Conservation (phyloP, 2,329 filamentous ascomycete genomes). For the Pseudogymnoascus sp. region DNA sequence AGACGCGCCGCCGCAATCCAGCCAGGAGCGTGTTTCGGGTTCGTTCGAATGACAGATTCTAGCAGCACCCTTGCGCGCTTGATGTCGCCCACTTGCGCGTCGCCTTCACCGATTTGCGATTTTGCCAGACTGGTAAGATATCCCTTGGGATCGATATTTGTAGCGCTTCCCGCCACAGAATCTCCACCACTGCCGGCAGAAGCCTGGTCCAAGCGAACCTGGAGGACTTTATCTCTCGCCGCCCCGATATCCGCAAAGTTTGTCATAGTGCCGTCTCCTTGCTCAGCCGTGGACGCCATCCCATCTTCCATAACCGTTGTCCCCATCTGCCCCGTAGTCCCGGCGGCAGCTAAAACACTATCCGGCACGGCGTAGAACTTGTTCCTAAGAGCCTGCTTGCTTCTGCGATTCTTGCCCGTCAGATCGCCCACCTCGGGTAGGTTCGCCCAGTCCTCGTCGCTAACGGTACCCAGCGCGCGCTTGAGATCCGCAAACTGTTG, state of each 20-base stretch:
- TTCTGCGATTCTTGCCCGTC: slow-evolving; percentile 84
- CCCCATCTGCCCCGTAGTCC: slow-evolving; percentile 71
- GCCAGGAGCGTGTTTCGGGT: slow-evolving; percentile 85
- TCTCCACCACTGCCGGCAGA: slow-evolving; percentile 63
- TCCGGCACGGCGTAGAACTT: slow-evolving; percentile 95
- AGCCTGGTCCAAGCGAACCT: slow-evolving; percentile 87
- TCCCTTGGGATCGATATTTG: slow-evolving; percentile 87
- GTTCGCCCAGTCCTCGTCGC: slow-evolving; percentile 93
- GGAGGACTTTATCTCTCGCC: slow-evolving; percentile 88
- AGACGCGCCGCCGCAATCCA: slow-evolving; percentile 93
- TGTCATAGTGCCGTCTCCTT: slow-evolving; percentile 78
- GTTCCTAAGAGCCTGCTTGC: slow-evolving; percentile 72
- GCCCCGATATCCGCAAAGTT: slow-evolving; percentile 98
- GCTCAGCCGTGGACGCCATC: slow-evolving; percentile 41
- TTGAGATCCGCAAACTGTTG: slow-evolving; percentile 97
- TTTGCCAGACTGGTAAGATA: slow-evolving; percentile 89
- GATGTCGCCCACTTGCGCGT: slow-evolving; percentile 85
- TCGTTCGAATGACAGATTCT: slow-evolving; percentile 96
- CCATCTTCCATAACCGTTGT: slow-evolving; percentile 84
- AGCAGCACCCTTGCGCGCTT: slow-evolving; percentile 85
- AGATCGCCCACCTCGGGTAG: slow-evolving; percentile 93
- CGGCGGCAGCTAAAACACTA: slow-evolving; percentile 81
- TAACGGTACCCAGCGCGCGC: slow-evolving; percentile 75
- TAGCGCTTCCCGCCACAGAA: slow-evolving; percentile 67
- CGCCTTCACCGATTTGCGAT: slow-evolving; percentile 67